Percentiles rank a stretch among this genome's conserved stretches.
These are phyloP conservation scores for Ascoidea asiatica DNA, from an alignment of 805 yeast genomes.

Conservation along the genomic window DNA sequence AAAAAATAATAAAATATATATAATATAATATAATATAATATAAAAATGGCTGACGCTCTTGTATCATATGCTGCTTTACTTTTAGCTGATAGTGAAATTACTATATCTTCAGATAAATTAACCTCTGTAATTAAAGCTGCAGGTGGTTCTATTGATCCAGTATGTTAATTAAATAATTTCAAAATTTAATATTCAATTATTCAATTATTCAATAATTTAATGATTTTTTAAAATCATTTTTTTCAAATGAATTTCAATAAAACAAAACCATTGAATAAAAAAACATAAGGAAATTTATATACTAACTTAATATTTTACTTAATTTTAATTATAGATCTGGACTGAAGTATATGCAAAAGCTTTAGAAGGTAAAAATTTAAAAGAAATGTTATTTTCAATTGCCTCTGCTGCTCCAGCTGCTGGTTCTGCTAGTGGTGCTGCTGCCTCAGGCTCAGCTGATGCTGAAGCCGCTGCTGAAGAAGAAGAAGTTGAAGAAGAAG, in stretches of 20 bases:
- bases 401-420: constrained; percentile 37
- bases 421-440: constrained; percentile 33
- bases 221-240: too few relatives aligned
- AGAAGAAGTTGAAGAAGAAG: constrained; percentile 40
- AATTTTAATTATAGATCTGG: constrained; percentile 35
- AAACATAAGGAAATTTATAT: too few relatives aligned
- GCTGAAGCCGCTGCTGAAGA: constrained; percentile 47
- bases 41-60: constrained; percentile 80
- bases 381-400: constrained; percentile 50
- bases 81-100: constrained; percentile 94
- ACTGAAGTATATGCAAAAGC: constrained; percentile 76
- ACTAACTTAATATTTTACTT: too few relatives aligned
- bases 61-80: constrained; percentile 97
- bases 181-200: too few relatives aligned
- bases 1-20: too few relatives aligned
- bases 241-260: background rate
- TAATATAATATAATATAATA: background rate
- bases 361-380: constrained; percentile 65
- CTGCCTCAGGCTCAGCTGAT: constrained; percentile 31
- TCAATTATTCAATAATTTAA: too few relatives aligned
- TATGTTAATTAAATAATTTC: constrained; percentile 10
- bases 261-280: too few relatives aligned
- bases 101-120: constrained; percentile 77
- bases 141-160: constrained; percentile 57
- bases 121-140: constrained; percentile 63